Conservation (phyloP, 140 eudicot species). For the Oenanthe javanica region DNA sequence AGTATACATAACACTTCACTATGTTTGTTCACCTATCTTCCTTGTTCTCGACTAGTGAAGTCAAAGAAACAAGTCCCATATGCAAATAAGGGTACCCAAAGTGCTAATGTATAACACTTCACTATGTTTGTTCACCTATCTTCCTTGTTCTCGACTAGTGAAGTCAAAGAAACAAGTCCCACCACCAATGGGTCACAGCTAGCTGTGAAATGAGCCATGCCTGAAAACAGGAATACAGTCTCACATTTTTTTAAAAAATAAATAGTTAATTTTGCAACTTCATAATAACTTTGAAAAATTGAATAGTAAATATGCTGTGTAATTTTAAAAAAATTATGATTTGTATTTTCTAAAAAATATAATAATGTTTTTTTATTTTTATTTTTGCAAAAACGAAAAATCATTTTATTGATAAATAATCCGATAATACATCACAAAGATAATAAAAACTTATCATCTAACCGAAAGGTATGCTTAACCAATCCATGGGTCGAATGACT, state of each 20-base stretch:
- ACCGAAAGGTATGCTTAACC: no score
- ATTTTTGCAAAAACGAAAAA: no score
- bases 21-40: not conserved
- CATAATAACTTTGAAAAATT: not conserved
- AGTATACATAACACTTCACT: not conserved
- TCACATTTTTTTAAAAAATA: not conserved
- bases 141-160: not conserved
- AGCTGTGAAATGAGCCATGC: not conserved
- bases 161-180: not conserved
- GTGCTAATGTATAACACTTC: not conserved
- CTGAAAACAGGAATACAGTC: not conserved
- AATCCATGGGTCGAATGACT: no score
- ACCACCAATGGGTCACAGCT: conserved; percentile 3
- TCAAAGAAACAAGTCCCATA: not conserved
- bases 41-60: not conserved
- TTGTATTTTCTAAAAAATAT: not conserved
- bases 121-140: not conserved
- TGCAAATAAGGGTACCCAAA: no score
- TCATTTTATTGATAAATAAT: no score
- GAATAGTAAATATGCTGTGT: not conserved
- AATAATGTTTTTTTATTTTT: not conserved
- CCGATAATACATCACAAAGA: no score
- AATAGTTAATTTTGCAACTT: not conserved
- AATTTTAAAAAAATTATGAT: not conserved
- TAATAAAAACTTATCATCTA: no score